phyloP scores from a whole-genome alignment of 352 stramenopile genomes.

The Phytophthora crassamura region DNA sequence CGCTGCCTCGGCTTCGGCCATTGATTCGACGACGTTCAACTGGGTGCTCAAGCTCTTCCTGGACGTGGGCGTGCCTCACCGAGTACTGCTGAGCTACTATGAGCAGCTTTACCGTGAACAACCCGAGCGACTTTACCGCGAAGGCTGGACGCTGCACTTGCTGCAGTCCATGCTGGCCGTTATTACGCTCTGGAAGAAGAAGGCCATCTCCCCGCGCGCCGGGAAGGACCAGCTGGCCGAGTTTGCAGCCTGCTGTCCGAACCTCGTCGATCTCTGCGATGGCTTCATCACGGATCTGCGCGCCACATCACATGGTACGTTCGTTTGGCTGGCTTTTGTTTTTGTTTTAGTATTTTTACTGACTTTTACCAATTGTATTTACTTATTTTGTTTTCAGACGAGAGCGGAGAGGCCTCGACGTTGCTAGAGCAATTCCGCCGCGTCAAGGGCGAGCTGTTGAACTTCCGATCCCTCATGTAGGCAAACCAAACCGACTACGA shows the following conservation, averaged over 20 bases:
- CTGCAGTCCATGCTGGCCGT: conserved; percentile 78
- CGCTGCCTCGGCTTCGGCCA: conserved; percentile 54
- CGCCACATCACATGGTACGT: conserved; percentile 79
- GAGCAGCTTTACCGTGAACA: conserved; percentile 83
- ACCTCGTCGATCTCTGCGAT: conserved; percentile 80
- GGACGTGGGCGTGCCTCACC: conserved; percentile 81
- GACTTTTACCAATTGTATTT: conserved; percentile 10
- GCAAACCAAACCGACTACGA: conserved; percentile 8
- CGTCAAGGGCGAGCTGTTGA: conserved; percentile 76
- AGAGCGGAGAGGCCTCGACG: conserved; percentile 56
- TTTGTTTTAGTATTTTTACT: conserved; percentile 13
- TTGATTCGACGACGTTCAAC: conserved; percentile 77
- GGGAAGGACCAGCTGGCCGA: conserved; percentile 73
- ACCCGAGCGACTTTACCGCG: conserved; percentile 71
- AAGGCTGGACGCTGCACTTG: conserved; percentile 83
- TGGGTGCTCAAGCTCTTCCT: conserved; percentile 86
- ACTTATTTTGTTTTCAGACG: conserved; percentile 49
- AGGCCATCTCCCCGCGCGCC: conserved; percentile 73
- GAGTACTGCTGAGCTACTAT: conserved; percentile 79
- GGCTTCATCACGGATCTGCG: conserved; percentile 85
- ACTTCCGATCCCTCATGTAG: conserved; percentile 78
- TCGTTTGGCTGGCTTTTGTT: too few relatives aligned
- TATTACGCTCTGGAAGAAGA: conserved; percentile 84
- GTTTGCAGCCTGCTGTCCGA: conserved; percentile 80
- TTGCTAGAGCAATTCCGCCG: conserved; percentile 80